phyloP scores from a whole-genome alignment of 106 monocot genomes.

The Allium cepa region DNA sequence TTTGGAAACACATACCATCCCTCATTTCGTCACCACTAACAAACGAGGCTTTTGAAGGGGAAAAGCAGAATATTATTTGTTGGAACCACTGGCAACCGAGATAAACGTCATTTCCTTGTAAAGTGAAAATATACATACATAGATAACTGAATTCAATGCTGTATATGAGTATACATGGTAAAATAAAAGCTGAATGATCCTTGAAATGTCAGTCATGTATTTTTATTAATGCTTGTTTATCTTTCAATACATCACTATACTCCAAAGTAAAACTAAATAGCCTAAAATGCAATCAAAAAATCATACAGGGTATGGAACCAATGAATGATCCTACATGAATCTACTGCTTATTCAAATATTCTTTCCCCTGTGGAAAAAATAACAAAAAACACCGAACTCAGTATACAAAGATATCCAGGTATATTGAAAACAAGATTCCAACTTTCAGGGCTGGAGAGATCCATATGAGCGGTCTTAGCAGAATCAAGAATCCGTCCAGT shows the following conservation, averaged over 20 bases:
- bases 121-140: too few relatives aligned
- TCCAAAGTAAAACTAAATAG: conserved; percentile 2
- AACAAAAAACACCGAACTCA: conserved; percentile 74
- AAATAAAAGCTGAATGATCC: too few relatives aligned
- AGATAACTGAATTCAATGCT: too few relatives aligned
- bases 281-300: background rate
- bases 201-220: too few relatives aligned
- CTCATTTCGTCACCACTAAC: too few relatives aligned
- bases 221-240: conserved; percentile 1
- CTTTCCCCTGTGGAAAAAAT: conserved; percentile 78
- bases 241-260: background rate
- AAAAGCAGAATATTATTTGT: too few relatives aligned
- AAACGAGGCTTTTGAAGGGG: too few relatives aligned
- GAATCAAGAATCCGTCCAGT: conserved; percentile 75
- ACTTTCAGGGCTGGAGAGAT: conserved; percentile 50
- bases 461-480: conserved; percentile 37
- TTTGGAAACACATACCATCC: too few relatives aligned
- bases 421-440: conserved; percentile 84
- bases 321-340: background rate
- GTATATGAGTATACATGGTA: too few relatives aligned
- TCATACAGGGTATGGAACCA: background rate
- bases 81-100: too few relatives aligned
- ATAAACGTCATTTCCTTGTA: too few relatives aligned
- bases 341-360: conserved; percentile 44
- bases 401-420: conserved; percentile 76